A percentile compares a stretch with the other conserved stretches of the same genome.
Evolutionary conservation across 2,329 filamentous ascomycete genomes (phyloP).

Genomic region (Cladosporium sp.): DNA sequence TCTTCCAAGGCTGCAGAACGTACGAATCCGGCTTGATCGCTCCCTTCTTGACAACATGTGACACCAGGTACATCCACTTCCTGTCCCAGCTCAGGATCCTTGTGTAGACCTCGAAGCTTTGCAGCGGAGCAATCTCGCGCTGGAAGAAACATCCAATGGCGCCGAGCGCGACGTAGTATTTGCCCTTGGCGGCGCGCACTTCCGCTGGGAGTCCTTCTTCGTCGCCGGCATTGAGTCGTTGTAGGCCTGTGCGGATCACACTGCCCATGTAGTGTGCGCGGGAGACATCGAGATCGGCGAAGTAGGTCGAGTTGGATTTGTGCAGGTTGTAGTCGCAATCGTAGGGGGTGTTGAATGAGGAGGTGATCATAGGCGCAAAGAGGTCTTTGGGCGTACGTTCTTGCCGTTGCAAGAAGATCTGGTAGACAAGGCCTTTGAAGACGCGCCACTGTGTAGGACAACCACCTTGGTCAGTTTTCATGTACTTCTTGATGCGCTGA

Average conservation of each 20-base stretch:
- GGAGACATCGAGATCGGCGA: constrained; percentile 76
- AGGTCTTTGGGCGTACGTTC: constrained; percentile 53
- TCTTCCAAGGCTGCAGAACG: constrained; percentile 13
- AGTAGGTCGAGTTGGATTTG: constrained; percentile 82
- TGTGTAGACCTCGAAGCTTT: constrained; percentile 6
- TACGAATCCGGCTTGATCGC: constrained; percentile 32
- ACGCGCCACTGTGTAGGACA: constrained; percentile 38
- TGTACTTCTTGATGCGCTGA: not conserved
- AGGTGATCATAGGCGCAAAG: constrained; percentile 65
- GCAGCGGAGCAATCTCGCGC: constrained; percentile 8
- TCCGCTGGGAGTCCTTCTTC: constrained; percentile 30
- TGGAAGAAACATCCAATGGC: constrained; percentile 46
- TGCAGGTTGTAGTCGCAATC: constrained; percentile 86
- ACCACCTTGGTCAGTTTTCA: not conserved
- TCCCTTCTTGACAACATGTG: constrained; percentile 26
- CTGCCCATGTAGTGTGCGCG: constrained; percentile 72
- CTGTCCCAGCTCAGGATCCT: constrained; percentile 11
- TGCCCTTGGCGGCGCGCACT: constrained; percentile 25
- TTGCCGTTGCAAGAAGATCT: constrained; percentile 38
- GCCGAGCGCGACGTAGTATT: constrained; percentile 41
- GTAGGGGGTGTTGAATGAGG: constrained; percentile 61
- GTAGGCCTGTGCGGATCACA: constrained; percentile 43
- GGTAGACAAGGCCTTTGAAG: constrained; percentile 39
- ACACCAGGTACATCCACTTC: constrained; percentile 29
- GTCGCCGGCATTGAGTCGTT: constrained; percentile 31